Conservation (phyloP, 2,329 filamentous ascomycete genomes). For the Rachicladosporium sp. region DNA sequence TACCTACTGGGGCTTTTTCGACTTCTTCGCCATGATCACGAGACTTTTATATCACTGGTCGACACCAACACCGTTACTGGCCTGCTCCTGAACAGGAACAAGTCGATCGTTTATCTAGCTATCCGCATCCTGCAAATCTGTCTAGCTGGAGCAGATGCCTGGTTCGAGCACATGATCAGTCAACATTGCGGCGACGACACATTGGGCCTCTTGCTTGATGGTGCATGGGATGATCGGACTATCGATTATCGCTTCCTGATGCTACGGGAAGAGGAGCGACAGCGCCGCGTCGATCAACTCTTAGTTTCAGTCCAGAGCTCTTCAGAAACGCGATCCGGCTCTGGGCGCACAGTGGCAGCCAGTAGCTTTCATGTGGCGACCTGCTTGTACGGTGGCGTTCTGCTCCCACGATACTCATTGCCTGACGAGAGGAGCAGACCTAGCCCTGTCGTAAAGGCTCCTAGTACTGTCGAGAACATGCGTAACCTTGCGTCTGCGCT, state of each 20-base stretch:
- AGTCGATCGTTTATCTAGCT: constrained; percentile 63
- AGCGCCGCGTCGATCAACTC: constrained; percentile 21
- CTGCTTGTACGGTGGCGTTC: not conserved
- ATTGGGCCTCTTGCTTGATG: constrained; percentile 46
- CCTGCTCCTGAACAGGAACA: constrained; percentile 49
- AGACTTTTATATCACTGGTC: constrained; percentile 53
- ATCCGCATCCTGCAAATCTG: constrained; percentile 70
- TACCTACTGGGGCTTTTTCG: constrained; percentile 61
- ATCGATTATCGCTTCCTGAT: constrained; percentile 70
- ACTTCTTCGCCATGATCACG: constrained; percentile 63
- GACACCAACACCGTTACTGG: constrained; percentile 55
- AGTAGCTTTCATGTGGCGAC: not conserved
- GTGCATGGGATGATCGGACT: constrained; percentile 59
- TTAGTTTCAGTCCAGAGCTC: not conserved
- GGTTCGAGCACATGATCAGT: constrained; percentile 58
- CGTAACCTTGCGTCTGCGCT: constrained; percentile 56
- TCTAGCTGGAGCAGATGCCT: constrained; percentile 67
- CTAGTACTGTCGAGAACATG: constrained; percentile 62
- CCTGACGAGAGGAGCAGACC: not conserved
- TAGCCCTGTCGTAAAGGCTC: constrained; percentile 44
- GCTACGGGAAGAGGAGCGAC: constrained; percentile 50
- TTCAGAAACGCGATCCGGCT: not conserved
- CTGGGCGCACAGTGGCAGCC: not conserved
- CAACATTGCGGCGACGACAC: constrained; percentile 45
- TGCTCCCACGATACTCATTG: not conserved